Base-by-base conservation (phyloP, 2,329 filamentous ascomycete genomes). In the Karstenula rhodostoma region DNA sequence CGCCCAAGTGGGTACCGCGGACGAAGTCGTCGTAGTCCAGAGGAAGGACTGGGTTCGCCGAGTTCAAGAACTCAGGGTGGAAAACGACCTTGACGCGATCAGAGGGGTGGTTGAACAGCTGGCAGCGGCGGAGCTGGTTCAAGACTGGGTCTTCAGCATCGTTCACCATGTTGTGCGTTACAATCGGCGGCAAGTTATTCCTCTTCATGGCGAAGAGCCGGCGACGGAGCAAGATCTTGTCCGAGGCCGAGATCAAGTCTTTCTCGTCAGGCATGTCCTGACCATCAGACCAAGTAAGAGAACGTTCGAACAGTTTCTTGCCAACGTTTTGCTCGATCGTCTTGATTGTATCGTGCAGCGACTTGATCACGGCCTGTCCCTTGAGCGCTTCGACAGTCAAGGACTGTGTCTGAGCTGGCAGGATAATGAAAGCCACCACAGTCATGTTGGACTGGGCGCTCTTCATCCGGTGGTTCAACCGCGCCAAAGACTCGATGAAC, bases 1-100 rank as follows among this genome's bases (percentile, higher is more conserved):
- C 89, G 72, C 95, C 95, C 74, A 99, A 82, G 79, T 99, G 94
- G 43, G 94, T 98, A 66, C 95, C 95, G 57, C 95, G 92, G 47
- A 99, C 95, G 75, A 99, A 99, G 78, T 99, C 95, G 73, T 99
- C 95, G 73, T 99, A 98, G 81, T 98, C 95, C 74, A 99, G 85
- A 19, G 95, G 94, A 35, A 99, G 85, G 2, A 99, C 94, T 0
- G 95, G 94, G 81, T 97, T 98, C 57, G 93, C 90, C 0, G 94
- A 96, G 83, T 94, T 97, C 68, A 99, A 82, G 81, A 99, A 99
- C 79, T 98, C 95, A 7, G 95, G 95, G 76, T 99, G 95, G 87
- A 99, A 99, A 67, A 99, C 86, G 61, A 99, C 87, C 86, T 99
- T 99, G 80, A 99, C 95, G 33, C 95, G 92, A 78, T 99, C 95